Percentiles rank a stretch among this genome's conserved stretches.
Conservation (phyloP, 129 eudicot species). For the Kitagawia praeruptora region DNA sequence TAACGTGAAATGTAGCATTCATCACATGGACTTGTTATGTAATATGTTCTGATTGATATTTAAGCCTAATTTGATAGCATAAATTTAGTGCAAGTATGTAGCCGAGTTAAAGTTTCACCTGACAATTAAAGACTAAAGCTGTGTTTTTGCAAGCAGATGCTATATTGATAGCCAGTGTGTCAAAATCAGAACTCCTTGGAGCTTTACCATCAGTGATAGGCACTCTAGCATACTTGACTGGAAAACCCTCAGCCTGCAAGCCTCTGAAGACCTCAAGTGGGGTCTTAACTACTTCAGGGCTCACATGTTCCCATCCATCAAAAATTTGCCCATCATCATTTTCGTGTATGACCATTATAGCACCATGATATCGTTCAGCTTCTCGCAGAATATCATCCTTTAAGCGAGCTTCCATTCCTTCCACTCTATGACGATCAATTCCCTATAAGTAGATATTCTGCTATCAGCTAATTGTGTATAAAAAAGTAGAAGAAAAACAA, state of each 20-base stretch:
- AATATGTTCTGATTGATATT: not conserved
- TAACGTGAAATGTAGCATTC: not conserved
- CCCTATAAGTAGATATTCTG: constrained; percentile 45
- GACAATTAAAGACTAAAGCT: constrained; percentile 89
- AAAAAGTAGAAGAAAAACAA: not conserved
- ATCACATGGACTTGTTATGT: not conserved
- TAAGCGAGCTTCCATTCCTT: constrained; percentile 86
- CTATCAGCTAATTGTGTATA: constrained; percentile 7
- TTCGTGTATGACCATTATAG: constrained; percentile 92
- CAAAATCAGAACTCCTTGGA: constrained; percentile 93
- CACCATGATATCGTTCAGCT: constrained; percentile 68
- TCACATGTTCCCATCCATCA: constrained; percentile 89
- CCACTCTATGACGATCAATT: constrained; percentile 85
- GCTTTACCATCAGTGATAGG: constrained; percentile 98
- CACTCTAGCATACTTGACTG: constrained; percentile 86
- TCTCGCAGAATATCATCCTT: constrained; percentile 84
- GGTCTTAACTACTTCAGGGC: constrained; percentile 56
- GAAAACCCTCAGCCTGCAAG: constrained; percentile 66
- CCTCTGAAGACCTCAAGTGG: constrained; percentile 80
- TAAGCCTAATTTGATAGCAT: not conserved
- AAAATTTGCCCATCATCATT: constrained; percentile 68
- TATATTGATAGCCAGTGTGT: constrained; percentile 64
- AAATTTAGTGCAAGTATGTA: not conserved
- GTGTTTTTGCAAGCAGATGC: constrained; percentile 79
- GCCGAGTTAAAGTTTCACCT: constrained; percentile 31